Percentiles rank a stretch among this genome's conserved stretches.
phyloP scores from a whole-genome alignment of 306 rosid genomes.

The Prunus mume region DNA sequence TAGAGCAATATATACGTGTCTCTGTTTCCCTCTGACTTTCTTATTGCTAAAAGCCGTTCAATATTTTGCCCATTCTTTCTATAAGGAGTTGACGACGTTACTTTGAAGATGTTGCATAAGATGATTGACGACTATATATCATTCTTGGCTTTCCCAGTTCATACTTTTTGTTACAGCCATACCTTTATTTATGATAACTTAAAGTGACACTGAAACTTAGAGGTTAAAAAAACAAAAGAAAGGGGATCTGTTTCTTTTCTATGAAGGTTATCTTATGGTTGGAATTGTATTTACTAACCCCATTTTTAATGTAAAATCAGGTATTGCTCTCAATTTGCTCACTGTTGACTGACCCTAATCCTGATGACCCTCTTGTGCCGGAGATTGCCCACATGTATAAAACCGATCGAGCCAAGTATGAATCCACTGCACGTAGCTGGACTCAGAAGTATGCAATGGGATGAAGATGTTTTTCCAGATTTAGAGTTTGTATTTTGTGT shows the following conservation, averaged over 20 bases:
- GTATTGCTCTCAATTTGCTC: constrained; percentile 79
- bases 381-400: constrained; percentile 83
- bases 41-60: neutral
- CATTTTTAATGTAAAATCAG: constrained; percentile 25
- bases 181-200: neutral
- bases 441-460: constrained; percentile 81
- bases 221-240: neutral
- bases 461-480: constrained; percentile 24
- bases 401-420: constrained; percentile 66
- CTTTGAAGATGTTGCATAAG: neutral
- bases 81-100: neutral
- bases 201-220: neutral
- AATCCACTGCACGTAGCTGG: constrained; percentile 77
- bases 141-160: neutral
- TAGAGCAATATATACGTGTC: neutral
- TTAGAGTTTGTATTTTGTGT: neutral
- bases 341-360: constrained; percentile 74
- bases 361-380: constrained; percentile 76
- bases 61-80: neutral
- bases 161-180: neutral
- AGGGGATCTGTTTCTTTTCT: neutral
- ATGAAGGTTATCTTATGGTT: neutral
- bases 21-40: neutral
- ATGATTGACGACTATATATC: neutral
- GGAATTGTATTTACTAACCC: neutral